phyloP scores from a whole-genome alignment of 257 asterid genomes.

The Petunia axillaris region DNA sequence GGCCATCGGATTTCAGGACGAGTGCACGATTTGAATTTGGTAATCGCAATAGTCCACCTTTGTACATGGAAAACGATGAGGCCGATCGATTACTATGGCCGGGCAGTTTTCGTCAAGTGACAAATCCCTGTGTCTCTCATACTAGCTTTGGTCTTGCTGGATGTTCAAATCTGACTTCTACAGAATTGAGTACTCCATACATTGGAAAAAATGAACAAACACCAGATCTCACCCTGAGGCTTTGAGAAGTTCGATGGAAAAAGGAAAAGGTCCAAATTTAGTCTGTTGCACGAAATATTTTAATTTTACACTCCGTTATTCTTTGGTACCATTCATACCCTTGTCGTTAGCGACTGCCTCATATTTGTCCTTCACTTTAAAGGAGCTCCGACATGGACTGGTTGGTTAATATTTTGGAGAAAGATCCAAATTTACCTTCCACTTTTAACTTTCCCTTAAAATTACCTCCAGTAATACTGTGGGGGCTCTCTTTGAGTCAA shows the following conservation, averaged over 20 bases:
- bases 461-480: no score
- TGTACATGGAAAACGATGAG: slow-evolving; percentile 45
- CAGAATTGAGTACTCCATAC: slow-evolving; percentile 25
- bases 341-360: no score
- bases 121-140: slow-evolving; percentile 29
- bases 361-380: no score
- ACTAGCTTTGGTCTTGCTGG: slow-evolving; percentile 34
- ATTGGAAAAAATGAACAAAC: slow-evolving; percentile 34
- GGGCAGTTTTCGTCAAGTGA: slow-evolving; percentile 54
- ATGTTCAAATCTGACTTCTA: slow-evolving; percentile 32
- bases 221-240: slow-evolving; percentile 67
- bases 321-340: no score
- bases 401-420: no score
- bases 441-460: no score
- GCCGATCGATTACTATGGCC: slow-evolving; percentile 52
- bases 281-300: no score
- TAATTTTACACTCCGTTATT: no score
- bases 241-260: slow-evolving; percentile 33
- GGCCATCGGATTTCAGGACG: slow-evolving; percentile 36
- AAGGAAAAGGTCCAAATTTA: no score
- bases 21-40: slow-evolving; percentile 43
- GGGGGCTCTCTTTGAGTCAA: no score
- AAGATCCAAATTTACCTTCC: no score
- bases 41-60: slow-evolving; percentile 40
- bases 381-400: no score